Evolutionary conservation across 2,329 filamentous ascomycete genomes (phyloP), one percentile per base, ranked within the genome.

Genomic region (Botryosphaeria dothidea): DNA sequence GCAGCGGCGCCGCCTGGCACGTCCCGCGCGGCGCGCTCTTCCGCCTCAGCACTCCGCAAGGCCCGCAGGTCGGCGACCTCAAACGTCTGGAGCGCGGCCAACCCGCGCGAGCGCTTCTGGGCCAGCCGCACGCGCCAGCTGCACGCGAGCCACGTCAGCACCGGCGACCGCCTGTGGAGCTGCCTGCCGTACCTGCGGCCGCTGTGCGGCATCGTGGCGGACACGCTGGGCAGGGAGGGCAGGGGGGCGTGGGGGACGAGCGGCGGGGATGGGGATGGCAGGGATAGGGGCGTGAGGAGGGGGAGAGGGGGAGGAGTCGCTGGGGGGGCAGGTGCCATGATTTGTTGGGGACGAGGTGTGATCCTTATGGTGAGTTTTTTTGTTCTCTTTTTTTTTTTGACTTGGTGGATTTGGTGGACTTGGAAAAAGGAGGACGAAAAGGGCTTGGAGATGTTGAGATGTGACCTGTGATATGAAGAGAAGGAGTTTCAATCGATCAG

Each of bases 61-160:
- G 92, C 0, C 87, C 92, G 0, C 92, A 96, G 78, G 91, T 96
- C 56, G 90, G 91, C 62, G 92, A 95, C 71, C 80, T 95, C 19
- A n/a, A 96, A 96, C 75, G 84, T 95, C 70, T 96, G 91, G 90
- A 92, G 90, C 70, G 82, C 84, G 4, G 80, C 88, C 68, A 93
- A 95, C 75, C 90, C 91, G 0, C 86, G 91, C 15, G 92, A 96
- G 75, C 84, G 88, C 46, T 92, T 96, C 80, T 96, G 92, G 92
- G 92, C 92, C 1, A 83, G 87, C 0, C 85, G 92, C 41, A 95
- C 92, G 13, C 85, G 89, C 65, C 92, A 96, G 74, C 84, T 96
- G 19, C 90, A 96, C 70, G 86, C 88, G 15, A 88, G 88, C 2
- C 92, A 96, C 74, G 85, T 96, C 48, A 84, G 83, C 0, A 86